These are phyloP conservation scores for Kluyveromyces wickerhamii DNA, from an alignment of 805 yeast genomes.

Conservation along the genomic window DNA sequence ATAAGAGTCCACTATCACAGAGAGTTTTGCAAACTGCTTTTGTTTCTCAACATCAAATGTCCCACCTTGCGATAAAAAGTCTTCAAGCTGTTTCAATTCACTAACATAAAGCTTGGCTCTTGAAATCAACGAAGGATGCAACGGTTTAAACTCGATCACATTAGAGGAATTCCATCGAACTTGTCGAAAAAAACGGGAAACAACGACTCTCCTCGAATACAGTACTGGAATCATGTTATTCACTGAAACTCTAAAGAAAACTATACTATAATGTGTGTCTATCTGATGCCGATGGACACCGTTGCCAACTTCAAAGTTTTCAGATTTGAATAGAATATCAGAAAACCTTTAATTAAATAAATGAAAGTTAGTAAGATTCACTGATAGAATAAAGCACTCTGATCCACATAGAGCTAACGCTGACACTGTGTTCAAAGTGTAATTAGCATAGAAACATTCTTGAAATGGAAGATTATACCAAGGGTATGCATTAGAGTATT, in stretches of 20 bases:
- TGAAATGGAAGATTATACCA: conserved; percentile 1
- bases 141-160: conserved; percentile 16
- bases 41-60: conserved; percentile 41
- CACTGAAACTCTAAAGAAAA: no score
- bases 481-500: neutral
- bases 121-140: conserved; percentile 45
- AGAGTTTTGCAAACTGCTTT: conserved; percentile 39
- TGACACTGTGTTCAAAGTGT: no score
- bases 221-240: neutral
- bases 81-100: conserved; percentile 38
- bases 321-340: no score
- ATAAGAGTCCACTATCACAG: conserved; percentile 37
- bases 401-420: no score
- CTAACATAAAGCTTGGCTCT: conserved; percentile 37
- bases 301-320: no score
- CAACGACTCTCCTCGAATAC: neutral
- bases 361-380: no score
- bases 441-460: no score
- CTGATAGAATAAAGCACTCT: no score
- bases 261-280: no score
- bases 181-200: neutral
- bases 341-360: no score
- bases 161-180: conserved; percentile 11
- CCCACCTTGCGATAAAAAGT: conserved; percentile 35
- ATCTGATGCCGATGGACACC: no score